Conservation (phyloP, 208 protist genomes). For the Trypanosoma congolense region DNA sequence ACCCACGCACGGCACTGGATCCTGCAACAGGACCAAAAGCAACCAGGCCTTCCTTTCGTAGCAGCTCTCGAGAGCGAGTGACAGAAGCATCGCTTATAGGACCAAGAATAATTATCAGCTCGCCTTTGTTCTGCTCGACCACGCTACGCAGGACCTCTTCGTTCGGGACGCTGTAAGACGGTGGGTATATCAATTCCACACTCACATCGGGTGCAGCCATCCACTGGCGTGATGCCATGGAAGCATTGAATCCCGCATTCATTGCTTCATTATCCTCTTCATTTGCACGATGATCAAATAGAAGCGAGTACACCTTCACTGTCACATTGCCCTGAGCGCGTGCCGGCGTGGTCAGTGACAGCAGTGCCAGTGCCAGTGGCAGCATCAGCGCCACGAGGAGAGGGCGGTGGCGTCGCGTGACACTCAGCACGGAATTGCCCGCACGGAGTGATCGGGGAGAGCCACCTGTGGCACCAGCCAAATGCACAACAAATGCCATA, state of each 20-base stretch:
- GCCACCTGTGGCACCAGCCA: no score
- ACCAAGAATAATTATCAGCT: constrained; percentile 3
- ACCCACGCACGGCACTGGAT: background rate
- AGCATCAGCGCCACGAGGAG: background rate
- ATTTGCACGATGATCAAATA: background rate
- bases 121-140: background rate
- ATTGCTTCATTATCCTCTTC: background rate
- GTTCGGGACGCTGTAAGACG: background rate
- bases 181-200: background rate
- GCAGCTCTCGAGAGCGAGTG: background rate
- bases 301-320: constrained; percentile 1
- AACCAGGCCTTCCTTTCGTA: constrained; percentile 2
- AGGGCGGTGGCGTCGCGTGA: background rate
- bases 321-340: background rate
- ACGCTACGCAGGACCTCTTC: background rate
- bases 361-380: background rate
- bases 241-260: background rate
- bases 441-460: background rate
- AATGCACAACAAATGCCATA: no score
- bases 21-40: constrained; percentile 1
- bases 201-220: background rate
- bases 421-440: background rate
- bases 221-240: background rate
- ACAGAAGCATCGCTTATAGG: background rate
- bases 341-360: background rate